These are phyloP conservation scores for Apophysomyces trapeziformis DNA, from an alignment of 371 early-diverging fungal species.

Conservation along the genomic window DNA sequence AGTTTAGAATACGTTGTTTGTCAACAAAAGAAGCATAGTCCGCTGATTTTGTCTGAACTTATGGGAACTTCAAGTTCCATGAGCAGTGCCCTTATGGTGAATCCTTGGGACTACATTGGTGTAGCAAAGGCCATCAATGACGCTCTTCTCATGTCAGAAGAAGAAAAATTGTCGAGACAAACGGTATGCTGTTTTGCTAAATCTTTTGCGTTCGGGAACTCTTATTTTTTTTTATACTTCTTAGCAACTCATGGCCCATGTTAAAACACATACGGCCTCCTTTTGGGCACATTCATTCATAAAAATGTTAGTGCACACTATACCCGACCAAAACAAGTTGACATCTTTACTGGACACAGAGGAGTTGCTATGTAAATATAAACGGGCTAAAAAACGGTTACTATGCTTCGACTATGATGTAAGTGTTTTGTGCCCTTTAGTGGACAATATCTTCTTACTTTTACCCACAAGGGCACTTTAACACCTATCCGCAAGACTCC, in stretches of 20 bases:
- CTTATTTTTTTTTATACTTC: slow-evolving; percentile 28
- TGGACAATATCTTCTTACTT: slow-evolving; percentile 37
- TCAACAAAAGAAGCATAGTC: slow-evolving; percentile 90
- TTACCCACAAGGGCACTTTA: slow-evolving; percentile 70
- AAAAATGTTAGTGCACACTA: slow-evolving; percentile 51
- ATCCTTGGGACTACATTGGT: slow-evolving; percentile 93
- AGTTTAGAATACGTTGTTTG: slow-evolving; percentile 98
- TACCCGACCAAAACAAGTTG: slow-evolving; percentile 38
- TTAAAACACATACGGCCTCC: slow-evolving; percentile 86
- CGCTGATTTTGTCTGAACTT: slow-evolving; percentile 95
- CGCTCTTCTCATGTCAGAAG: slow-evolving; percentile 75
- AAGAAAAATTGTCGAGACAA: slow-evolving; percentile 92
- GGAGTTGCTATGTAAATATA: slow-evolving; percentile 52
- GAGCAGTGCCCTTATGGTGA: slow-evolving; percentile 85
- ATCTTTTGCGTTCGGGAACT: slow-evolving; percentile 65
- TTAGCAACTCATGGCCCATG: slow-evolving; percentile 81
- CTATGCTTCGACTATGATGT: slow-evolving; percentile 81
- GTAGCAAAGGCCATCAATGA: slow-evolving; percentile 88
- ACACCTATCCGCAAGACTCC: slow-evolving; percentile 69
- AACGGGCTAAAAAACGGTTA: slow-evolving; percentile 61
- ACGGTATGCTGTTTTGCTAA: slow-evolving; percentile 79
- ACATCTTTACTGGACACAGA: slow-evolving; percentile 66
- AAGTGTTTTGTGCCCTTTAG: neutral
- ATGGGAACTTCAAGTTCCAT: slow-evolving; percentile 94
- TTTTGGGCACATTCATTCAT: slow-evolving; percentile 92